Percentiles rank a stretch among this genome's conserved stretches.
Evolutionary conservation across 768 basidiomycete species (phyloP).

Genomic region (Rhodotorula toruloides): DNA sequence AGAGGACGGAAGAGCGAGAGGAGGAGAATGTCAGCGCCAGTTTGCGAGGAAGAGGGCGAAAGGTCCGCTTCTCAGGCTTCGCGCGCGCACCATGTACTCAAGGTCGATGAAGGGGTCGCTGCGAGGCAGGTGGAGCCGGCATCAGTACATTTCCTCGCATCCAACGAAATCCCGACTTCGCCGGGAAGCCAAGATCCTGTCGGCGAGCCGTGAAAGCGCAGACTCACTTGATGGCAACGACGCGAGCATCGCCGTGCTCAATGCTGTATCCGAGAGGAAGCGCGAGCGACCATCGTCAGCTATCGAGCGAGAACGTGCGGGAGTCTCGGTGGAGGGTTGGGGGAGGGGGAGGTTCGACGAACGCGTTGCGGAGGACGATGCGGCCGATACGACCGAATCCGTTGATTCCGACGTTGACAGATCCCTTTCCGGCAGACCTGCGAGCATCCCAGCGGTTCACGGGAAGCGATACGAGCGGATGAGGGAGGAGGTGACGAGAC

Average conservation of each 20-base stretch:
- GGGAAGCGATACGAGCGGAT: no score
- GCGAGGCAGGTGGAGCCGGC: no score
- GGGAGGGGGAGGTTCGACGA: slow-evolving; percentile 52
- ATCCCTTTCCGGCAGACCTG: slow-evolving; percentile 35
- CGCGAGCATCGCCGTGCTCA: slow-evolving; percentile 43
- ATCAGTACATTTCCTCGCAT: no score
- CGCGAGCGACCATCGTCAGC: not conserved
- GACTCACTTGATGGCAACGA: slow-evolving; percentile 86
- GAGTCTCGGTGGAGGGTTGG: slow-evolving; percentile 56
- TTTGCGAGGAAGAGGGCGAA: not conserved
- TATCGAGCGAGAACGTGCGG: not conserved
- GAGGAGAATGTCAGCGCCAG: not conserved
- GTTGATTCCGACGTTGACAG: slow-evolving; percentile 91
- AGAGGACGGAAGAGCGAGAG: not conserved
- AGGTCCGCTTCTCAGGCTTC: not conserved
- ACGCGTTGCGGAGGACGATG: slow-evolving; percentile 91
- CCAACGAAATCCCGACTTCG: no score
- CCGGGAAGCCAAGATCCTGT: not conserved
- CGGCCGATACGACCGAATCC: slow-evolving; percentile 87
- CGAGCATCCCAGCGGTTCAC: no score
- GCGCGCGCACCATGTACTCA: slow-evolving; percentile 77
- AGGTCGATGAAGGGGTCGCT: slow-evolving; percentile 92
- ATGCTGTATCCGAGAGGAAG: slow-evolving; percentile 3
- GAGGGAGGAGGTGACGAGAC: not conserved
- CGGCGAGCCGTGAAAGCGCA: not conserved